These are phyloP conservation scores for Tuber calosporum DNA, from an alignment of 495 filamentous ascomycete genomes.

Conservation along the genomic window DNA sequence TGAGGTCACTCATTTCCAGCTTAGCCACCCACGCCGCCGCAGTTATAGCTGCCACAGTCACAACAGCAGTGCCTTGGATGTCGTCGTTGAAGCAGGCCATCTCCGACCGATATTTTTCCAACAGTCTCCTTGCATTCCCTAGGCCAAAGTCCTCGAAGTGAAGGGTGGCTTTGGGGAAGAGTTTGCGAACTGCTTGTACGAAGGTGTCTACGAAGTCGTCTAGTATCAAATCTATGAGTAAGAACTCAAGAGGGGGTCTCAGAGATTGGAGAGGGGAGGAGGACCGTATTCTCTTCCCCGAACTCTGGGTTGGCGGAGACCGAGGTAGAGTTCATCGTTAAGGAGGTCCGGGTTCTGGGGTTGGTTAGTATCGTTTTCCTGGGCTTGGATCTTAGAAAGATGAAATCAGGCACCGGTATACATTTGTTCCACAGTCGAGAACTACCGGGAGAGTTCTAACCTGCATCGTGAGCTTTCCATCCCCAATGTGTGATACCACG, in stretches of 20 bases:
- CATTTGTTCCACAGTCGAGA: constrained; percentile 79
- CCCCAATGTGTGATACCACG: neutral
- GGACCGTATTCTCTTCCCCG: constrained; percentile 63
- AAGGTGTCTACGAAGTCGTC: constrained; percentile 68
- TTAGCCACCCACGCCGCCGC: constrained; percentile 63
- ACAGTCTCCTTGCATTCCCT: constrained; percentile 55
- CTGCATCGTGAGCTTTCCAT: constrained; percentile 43
- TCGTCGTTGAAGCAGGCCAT: constrained; percentile 89
- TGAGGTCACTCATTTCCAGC: constrained; percentile 58
- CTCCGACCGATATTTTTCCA: constrained; percentile 63
- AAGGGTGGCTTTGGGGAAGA: constrained; percentile 73
- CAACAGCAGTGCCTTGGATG: constrained; percentile 82
- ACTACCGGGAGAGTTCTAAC: constrained; percentile 72
- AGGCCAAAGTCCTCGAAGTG: constrained; percentile 67
- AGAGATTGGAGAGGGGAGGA: neutral
- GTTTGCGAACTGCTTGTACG: constrained; percentile 57
- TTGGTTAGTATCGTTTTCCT: constrained; percentile 17
- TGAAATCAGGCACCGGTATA: constrained; percentile 31
- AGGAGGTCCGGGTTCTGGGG: constrained; percentile 63
- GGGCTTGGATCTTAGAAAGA: neutral
- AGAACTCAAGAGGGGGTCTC: constrained; percentile 11
- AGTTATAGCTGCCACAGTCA: constrained; percentile 75
- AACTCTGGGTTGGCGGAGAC: constrained; percentile 58
- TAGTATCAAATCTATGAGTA: neutral
- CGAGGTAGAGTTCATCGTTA: constrained; percentile 75